Evolutionary conservation across 2,329 filamentous ascomycete genomes (phyloP), one percentile per base, ranked within the genome.

Genomic region (Beauveria asiatica): DNA sequence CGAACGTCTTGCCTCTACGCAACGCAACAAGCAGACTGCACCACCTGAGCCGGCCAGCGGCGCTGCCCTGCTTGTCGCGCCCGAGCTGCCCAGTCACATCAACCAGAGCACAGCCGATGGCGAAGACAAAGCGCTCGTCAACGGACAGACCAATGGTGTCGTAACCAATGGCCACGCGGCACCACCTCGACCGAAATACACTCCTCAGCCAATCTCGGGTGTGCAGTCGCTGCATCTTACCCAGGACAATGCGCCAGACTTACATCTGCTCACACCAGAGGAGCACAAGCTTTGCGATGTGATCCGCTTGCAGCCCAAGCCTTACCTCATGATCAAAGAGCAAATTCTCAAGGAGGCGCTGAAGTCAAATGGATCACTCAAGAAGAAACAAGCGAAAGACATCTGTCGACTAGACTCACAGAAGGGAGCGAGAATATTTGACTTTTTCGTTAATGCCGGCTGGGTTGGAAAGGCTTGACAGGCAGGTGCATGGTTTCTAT

Each of bases 241-340:
- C 61, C 86, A 87, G 66, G 89, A 96, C 59, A 88, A 85, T 41
- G 86, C 89, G 0, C 82, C 89, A 0, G 94, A 97, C 70, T 75
- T 93, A 30, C 94, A 97, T 68, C 83, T 99, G 0, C 78, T 99
- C 48, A 90, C 89, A 0, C 81, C 86, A 1, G 91, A 95, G 65
- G 94, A 99, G 73, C 79, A 84, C 5, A 90, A 96, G 68, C 77
- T 99, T 0, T 99, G 94, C 76, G 89, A 90, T 66, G 82, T 88
- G 45, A 82, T 96, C 16, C 84, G 92, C 46, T 76, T 99, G 57
- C 89, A 94, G 73, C 94, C 94, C 0, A 99, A 99, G 76, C 90
- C 94, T 1, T 99, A 97, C 72, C 75, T 97, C 5, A 91, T 91
- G 69, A 91, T 97, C 74, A 99, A 99, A 74, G 92, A 97, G 72